Evolutionary conservation across 306 rosid species (phyloP).

Genomic region (Echinosophora koreensis): DNA sequence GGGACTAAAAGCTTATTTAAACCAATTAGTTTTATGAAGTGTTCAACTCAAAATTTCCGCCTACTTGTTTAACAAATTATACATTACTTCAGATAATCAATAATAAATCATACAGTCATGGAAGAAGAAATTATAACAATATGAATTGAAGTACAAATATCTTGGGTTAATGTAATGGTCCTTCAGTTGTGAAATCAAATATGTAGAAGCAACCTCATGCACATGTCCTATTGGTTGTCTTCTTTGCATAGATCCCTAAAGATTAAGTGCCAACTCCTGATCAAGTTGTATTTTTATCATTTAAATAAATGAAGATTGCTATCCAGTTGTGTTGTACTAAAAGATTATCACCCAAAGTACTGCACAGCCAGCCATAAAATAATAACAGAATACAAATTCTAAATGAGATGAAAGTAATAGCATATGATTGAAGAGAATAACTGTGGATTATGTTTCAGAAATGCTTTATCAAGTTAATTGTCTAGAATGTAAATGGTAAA

Average conservation of each 20-base stretch:
- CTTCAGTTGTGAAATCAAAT: conserved; percentile 21
- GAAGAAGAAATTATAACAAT: conserved; percentile 22
- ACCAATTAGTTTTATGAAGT: no score
- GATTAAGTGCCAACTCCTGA: neutral
- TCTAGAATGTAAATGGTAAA: conserved; percentile 9
- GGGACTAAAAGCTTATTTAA: no score
- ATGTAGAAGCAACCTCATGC: neutral
- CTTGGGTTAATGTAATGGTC: no score
- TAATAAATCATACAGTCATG: conserved; percentile 8
- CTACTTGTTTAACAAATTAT: neutral
- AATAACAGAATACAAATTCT: conserved; percentile 15
- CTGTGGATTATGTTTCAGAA: neutral
- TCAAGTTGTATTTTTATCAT: conserved; percentile 15
- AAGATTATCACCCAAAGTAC: conserved; percentile 16
- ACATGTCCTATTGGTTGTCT: neutral
- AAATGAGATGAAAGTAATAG: conserved; percentile 6
- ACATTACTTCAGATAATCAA: neutral
- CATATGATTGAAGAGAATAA: neutral
- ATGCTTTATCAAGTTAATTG: neutral
- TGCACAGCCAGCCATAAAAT: neutral
- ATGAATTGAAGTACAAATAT: neutral
- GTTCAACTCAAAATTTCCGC: conserved; percentile 1
- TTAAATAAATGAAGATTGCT: conserved; percentile 2
- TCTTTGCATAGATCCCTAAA: neutral
- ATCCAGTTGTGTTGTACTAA: neutral